phyloP scores from a whole-genome alignment of 2,329 filamentous ascomycete genomes.

The Malbranchea zuffiana region DNA sequence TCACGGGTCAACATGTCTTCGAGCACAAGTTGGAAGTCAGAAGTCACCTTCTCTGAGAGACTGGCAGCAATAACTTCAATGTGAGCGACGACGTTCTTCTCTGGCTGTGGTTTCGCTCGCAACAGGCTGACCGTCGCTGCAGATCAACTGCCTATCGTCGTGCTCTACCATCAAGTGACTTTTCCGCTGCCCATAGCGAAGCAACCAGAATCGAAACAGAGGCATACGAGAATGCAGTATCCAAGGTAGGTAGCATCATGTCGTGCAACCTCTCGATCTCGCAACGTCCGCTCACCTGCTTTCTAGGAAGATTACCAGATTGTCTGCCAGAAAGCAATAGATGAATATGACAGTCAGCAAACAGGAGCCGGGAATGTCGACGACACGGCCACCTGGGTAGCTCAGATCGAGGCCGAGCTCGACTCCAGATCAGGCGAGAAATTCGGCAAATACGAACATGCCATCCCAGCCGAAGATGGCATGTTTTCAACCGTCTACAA shows the following conservation, averaged over 20 bases:
- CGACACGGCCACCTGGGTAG: constrained; percentile 17
- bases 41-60: constrained; percentile 48
- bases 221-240: constrained; percentile 29
- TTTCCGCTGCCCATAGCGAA: constrained; percentile 41
- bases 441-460: constrained; percentile 48
- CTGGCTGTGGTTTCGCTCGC: constrained; percentile 6
- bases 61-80: constrained; percentile 53
- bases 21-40: constrained; percentile 38
- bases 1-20: too few relatives aligned
- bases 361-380: constrained; percentile 14
- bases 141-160: constrained; percentile 36
- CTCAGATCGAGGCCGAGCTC: constrained; percentile 18
- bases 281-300: neutral
- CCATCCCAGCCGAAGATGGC: constrained; percentile 51
- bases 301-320: constrained; percentile 47
- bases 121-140: neutral
- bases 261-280: neutral
- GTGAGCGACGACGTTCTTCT: constrained; percentile 35
- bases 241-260: constrained; percentile 23
- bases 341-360: constrained; percentile 21
- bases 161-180: constrained; percentile 34
- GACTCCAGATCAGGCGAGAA: constrained; percentile 24
- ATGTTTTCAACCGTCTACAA: constrained; percentile 77
- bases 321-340: constrained; percentile 32
- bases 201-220: constrained; percentile 54